Percentiles rank a stretch among this genome's conserved stretches.
Conservation (phyloP, 73 alveolate genomes). For the Urostyla sp. region DNA sequence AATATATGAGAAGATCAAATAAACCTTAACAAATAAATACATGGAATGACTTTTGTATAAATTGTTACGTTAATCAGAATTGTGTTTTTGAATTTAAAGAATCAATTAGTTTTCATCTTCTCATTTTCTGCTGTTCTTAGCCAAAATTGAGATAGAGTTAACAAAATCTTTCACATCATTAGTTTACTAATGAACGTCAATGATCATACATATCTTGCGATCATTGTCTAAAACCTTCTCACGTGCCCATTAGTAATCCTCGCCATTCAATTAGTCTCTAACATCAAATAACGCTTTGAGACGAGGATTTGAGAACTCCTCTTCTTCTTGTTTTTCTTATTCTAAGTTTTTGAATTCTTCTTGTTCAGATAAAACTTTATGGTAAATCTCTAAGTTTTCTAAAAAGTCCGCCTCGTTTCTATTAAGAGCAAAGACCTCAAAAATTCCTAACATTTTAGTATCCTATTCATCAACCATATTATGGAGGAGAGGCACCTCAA, state of each 20-base stretch:
- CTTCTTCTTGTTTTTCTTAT: neutral
- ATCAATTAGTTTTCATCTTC: neutral
- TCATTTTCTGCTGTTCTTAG: neutral
- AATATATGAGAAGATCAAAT: conserved; percentile 53
- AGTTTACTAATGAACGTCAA: conserved; percentile 10
- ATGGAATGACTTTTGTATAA: conserved; percentile 33
- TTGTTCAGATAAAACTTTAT: conserved; percentile 3
- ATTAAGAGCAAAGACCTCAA: conserved; percentile 67
- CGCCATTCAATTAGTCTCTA: neutral
- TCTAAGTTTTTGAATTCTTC: conserved; percentile 13
- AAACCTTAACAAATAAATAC: neutral
- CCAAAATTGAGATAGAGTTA: neutral
- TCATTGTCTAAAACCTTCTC: neutral
- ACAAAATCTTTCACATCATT: conserved; percentile 25
- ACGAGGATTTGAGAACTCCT: neutral
- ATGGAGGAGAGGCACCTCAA: conserved; percentile 66
- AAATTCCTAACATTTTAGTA: conserved; percentile 49
- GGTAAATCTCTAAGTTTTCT: conserved; percentile 47
- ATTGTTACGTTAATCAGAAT: neutral
- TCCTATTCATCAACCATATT: conserved; percentile 57
- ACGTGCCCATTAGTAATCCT: neutral
- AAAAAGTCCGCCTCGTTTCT: conserved; percentile 65
- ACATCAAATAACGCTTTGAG: neutral
- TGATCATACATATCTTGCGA: neutral
- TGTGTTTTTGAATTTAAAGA: neutral